Percentiles rank a stretch among this genome's conserved stretches.
phyloP scores from a whole-genome alignment of 768 basidiomycete species.

The Thelephora ganbajun region DNA sequence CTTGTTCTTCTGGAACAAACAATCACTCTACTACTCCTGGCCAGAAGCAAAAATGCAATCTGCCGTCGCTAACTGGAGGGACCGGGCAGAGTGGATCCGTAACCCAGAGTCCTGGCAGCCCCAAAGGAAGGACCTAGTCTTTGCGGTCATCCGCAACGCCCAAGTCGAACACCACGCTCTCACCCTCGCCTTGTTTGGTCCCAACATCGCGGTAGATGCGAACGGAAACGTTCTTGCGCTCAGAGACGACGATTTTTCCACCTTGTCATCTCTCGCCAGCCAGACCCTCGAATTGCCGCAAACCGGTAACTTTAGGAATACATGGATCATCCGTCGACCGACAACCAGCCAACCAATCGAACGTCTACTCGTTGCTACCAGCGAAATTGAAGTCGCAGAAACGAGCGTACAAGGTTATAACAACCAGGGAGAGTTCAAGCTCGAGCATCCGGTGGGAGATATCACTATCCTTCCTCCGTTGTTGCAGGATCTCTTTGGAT shows the following conservation, averaged over 20 bases:
- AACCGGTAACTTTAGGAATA: slow-evolving; percentile 11
- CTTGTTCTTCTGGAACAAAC: too few species aligned
- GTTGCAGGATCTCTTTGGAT: slow-evolving; percentile 10
- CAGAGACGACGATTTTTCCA: slow-evolving; percentile 6
- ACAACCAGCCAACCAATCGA: slow-evolving; percentile 10
- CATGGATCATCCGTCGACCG: slow-evolving; percentile 10
- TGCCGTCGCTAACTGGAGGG: too few species aligned
- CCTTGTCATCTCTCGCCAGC: slow-evolving; percentile 7
- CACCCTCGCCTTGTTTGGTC: slow-evolving; percentile 13
- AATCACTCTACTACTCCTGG: too few species aligned
- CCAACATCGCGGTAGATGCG: slow-evolving; percentile 13
- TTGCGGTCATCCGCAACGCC: slow-evolving; percentile 11
- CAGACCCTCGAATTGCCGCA: slow-evolving; percentile 6
- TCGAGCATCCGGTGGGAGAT: slow-evolving; percentile 8
- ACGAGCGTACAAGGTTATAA: slow-evolving; percentile 13
- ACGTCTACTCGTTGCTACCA: slow-evolving; percentile 7
- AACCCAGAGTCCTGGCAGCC: slow-evolving; percentile 1
- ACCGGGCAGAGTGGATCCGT: too few species aligned
- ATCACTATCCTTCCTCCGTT: slow-evolving; percentile 7
- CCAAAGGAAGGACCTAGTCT: slow-evolving; percentile 6
- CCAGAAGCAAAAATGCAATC: too few species aligned
- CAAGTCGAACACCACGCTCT: slow-evolving; percentile 11
- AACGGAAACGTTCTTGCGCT: slow-evolving; percentile 7
- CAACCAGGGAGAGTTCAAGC: slow-evolving; percentile 5
- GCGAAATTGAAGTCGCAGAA: slow-evolving; percentile 4